These are phyloP conservation scores for Vaccinium myrtillus DNA, from an alignment of 148 eudicot species.

Conservation along the genomic window DNA sequence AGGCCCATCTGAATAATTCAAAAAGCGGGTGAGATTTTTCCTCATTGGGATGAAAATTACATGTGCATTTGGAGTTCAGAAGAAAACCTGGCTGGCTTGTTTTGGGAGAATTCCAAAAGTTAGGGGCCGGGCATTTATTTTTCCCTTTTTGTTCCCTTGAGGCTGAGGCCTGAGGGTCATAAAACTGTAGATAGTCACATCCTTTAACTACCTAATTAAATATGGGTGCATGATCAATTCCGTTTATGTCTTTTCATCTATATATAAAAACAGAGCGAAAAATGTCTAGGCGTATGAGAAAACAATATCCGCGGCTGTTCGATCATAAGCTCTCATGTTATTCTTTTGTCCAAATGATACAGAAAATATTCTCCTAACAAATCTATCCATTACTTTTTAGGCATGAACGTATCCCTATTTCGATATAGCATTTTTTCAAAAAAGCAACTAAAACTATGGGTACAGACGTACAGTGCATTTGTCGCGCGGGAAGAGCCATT, in stretches of 20 bases:
- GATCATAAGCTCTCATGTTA: no score
- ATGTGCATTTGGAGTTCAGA: background rate
- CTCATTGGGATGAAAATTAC: background rate
- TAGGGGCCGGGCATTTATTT: background rate
- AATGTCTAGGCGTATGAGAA: no score
- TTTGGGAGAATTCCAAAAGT: background rate
- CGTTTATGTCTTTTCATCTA: background rate
- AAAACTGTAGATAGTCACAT: background rate
- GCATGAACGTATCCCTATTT: no score
- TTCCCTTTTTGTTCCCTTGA: background rate
- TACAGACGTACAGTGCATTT: no score
- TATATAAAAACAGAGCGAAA: background rate
- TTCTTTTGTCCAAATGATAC: no score
- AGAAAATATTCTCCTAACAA: no score
- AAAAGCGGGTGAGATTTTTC: background rate
- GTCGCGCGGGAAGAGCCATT: no score
- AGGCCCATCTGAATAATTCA: background rate
- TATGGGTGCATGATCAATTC: background rate
- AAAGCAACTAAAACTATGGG: background rate
- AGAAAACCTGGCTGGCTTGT: background rate
- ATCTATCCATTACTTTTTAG: no score
- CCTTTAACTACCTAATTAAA: background rate
- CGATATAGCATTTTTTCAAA: background rate
- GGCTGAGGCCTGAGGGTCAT: background rate
- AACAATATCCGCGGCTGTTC: no score